Conservation (phyloP, 495 filamentous ascomycete genomes). For the Penicillium tannophilum region DNA sequence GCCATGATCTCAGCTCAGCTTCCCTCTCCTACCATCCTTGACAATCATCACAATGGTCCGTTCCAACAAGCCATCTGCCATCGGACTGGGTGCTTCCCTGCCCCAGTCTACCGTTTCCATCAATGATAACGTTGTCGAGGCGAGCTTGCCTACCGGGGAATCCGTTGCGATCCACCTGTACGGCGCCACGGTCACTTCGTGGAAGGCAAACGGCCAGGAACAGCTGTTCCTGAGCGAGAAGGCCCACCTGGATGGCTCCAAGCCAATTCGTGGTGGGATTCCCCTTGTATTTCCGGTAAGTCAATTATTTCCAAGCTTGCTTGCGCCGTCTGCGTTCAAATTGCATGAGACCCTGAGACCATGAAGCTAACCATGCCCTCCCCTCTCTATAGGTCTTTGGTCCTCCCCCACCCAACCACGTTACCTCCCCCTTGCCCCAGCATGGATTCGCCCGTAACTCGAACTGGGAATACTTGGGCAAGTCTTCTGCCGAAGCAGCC, state of each 20-base stretch:
- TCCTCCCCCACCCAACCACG: slow-evolving; percentile 69
- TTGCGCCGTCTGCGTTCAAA: not conserved
- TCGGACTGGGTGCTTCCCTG: slow-evolving; percentile 65
- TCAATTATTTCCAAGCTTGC: not conserved
- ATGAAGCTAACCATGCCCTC: slow-evolving; percentile 17
- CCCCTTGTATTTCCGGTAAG: slow-evolving; percentile 94
- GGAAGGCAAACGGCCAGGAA: slow-evolving; percentile 83
- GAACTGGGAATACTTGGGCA: slow-evolving; percentile 64
- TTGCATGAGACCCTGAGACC: not conserved
- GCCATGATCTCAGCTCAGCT: slow-evolving; percentile 22
- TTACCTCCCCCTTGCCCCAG: slow-evolving; percentile 76
- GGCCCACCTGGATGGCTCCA: slow-evolving; percentile 67
- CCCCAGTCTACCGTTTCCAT: slow-evolving; percentile 71
- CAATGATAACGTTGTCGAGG: slow-evolving; percentile 67
- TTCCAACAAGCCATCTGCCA: slow-evolving; percentile 75
- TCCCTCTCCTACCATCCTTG: slow-evolving; percentile 6
- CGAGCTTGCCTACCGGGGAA: slow-evolving; percentile 81
- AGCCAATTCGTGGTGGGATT: slow-evolving; percentile 67
- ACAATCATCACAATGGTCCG: slow-evolving; percentile 63
- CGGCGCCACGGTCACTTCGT: slow-evolving; percentile 90
- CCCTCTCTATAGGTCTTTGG: slow-evolving; percentile 75
- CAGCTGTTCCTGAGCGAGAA: slow-evolving; percentile 85
- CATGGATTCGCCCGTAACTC: slow-evolving; percentile 95
- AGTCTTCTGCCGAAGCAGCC: slow-evolving; percentile 69
- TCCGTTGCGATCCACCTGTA: slow-evolving; percentile 81